Evolutionary conservation across 2,329 filamentous ascomycete genomes (phyloP).

Genomic region (Byssoonygena ceratinophila): DNA sequence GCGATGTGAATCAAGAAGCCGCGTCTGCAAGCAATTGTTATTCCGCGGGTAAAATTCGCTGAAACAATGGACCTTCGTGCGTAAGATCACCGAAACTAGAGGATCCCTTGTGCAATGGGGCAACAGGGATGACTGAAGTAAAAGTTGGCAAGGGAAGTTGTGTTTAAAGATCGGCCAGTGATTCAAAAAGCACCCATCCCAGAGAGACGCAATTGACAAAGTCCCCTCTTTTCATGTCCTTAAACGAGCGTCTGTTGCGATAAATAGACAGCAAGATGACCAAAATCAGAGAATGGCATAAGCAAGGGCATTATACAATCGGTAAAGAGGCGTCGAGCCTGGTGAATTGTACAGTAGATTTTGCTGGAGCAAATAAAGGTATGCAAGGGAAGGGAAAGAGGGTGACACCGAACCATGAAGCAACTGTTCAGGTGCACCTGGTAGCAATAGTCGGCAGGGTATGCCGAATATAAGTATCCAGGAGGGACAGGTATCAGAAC

Average conservation of each 20-base stretch:
- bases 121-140: constrained; percentile 9
- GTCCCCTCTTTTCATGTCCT: neutral
- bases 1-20: neutral
- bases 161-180: neutral
- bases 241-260: neutral
- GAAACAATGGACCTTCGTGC: constrained; percentile 2
- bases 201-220: neutral
- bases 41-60: neutral
- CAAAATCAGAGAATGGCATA: neutral
- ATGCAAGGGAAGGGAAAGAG: neutral
- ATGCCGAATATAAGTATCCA: constrained; percentile 12
- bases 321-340: neutral
- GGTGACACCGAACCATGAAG: constrained; percentile 7
- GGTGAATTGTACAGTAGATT: constrained; percentile 3
- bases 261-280: neutral
- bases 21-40: neutral
- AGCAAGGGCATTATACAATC: neutral
- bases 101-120: constrained; percentile 8
- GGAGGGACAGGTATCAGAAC: constrained; percentile 2
- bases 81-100: constrained; percentile 2
- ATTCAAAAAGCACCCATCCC: constrained; percentile 4
- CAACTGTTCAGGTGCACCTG: constrained; percentile 6
- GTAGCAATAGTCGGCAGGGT: constrained; percentile 9
- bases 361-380: constrained; percentile 1
- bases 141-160: constrained; percentile 9